phyloP scores from a whole-genome alignment of 2,329 filamentous ascomycete species.

The Colletotrichum tropicale region DNA sequence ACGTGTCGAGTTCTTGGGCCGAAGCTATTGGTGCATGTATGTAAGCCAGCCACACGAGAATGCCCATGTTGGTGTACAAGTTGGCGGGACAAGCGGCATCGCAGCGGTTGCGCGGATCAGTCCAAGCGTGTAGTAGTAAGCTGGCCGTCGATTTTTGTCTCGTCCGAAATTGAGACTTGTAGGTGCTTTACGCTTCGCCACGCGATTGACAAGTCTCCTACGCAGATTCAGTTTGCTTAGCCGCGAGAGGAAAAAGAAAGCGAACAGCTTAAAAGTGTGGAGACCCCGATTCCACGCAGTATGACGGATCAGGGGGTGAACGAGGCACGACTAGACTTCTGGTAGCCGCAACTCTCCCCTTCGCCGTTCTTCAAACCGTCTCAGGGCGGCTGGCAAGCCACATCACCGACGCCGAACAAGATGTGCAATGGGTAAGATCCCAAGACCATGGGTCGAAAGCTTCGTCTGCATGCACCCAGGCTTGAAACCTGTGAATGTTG shows the following conservation, averaged over 20 bases:
- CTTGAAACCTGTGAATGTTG: not conserved
- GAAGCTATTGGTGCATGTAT: not conserved
- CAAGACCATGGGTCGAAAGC: not conserved
- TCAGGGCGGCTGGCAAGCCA: not conserved
- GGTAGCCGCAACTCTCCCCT: not conserved
- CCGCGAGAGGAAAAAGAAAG: conserved; percentile 9
- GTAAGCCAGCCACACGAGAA: not conserved
- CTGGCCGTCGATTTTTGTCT: not conserved
- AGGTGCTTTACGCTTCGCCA: not conserved
- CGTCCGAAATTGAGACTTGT: not conserved
- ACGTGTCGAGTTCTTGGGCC: not conserved
- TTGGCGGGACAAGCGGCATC: not conserved
- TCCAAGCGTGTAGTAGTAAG: not conserved
- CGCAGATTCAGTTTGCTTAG: not conserved
- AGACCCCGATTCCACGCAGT: not conserved
- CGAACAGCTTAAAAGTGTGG: not conserved
- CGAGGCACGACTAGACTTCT: not conserved
- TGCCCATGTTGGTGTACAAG: not conserved
- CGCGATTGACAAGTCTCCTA: not conserved
- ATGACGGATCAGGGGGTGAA: not conserved
- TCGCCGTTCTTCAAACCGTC: not conserved
- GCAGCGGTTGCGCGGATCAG: not conserved
- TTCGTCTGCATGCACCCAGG: not conserved
- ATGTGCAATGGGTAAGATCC: not conserved
- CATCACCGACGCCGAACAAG: not conserved